Percentiles rank a stretch among this genome's conserved stretches.
phyloP scores from a whole-genome alignment of 139 green algal genomes.

The Closterium sp. region DNA sequence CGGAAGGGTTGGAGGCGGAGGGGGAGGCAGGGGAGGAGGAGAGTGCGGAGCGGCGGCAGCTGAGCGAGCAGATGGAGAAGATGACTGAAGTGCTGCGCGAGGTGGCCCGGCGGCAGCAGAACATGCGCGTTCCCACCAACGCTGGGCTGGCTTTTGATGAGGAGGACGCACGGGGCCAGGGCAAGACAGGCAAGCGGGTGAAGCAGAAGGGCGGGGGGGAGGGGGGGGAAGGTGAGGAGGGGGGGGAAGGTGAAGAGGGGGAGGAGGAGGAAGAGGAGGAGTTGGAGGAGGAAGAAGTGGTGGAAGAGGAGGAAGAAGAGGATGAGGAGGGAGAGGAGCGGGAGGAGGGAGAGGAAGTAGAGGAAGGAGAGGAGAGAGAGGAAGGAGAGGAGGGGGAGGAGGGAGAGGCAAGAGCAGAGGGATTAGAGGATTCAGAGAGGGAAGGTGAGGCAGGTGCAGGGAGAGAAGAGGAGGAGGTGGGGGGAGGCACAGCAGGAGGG shows the following conservation, averaged over 20 bases:
- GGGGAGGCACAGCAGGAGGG: neutral
- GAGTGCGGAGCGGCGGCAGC: neutral
- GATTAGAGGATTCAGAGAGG: constrained; percentile 11
- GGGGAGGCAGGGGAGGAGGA: constrained; percentile 10
- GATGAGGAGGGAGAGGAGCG: neutral
- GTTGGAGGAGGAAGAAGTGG: neutral
- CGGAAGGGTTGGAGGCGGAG: neutral
- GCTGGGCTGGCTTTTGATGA: neutral
- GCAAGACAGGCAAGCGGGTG: neutral
- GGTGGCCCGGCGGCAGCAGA: constrained; percentile 1
- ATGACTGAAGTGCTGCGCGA: neutral
- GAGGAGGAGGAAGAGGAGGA: neutral
- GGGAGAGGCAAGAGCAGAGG: constrained; percentile 12
- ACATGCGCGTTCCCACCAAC: neutral
- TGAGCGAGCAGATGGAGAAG: neutral
- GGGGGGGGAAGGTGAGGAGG: neutral
- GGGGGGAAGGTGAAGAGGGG: neutral
- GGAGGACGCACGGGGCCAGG: neutral
- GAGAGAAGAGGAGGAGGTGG: constrained; percentile 6
- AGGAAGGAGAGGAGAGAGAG: constrained; percentile 20
- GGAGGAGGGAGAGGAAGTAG: constrained; percentile 12
- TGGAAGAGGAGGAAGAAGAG: neutral
- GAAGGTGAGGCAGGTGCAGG: constrained; percentile 2
- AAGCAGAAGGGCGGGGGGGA: neutral
- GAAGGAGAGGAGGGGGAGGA: constrained; percentile 25